phyloP scores from a whole-genome alignment of 1,284 basidiomycete species.

The Tilletiaria anomala region DNA sequence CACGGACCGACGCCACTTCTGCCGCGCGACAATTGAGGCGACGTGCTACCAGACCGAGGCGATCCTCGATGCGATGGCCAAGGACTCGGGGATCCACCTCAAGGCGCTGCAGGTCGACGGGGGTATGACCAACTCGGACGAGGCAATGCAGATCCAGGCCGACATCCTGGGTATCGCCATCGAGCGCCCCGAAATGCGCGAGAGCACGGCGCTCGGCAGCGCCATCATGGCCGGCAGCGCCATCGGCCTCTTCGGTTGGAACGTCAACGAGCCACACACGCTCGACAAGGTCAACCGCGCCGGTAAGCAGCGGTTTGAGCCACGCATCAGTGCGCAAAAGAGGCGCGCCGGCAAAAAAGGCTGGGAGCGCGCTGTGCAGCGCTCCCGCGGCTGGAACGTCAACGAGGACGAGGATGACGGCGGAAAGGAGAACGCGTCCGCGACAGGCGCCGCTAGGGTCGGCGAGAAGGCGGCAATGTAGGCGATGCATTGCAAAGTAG shows the following conservation, averaged over 20 bases:
- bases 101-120: conserved; percentile 82
- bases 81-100: conserved; percentile 59
- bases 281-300: conserved; percentile 77
- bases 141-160: conserved; percentile 80
- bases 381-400: conserved; percentile 27
- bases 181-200: conserved; percentile 84
- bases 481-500: too few relatives aligned
- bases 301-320: conserved; percentile 59
- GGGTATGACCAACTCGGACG: conserved; percentile 43
- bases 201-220: conserved; percentile 92
- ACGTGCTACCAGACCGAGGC: conserved; percentile 68
- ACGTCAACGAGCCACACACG: conserved; percentile 68
- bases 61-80: conserved; percentile 81
- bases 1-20: conserved; percentile 84
- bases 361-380: conserved; percentile 29
- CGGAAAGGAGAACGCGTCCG: too few relatives aligned
- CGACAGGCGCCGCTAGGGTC: too few relatives aligned
- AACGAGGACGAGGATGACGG: too few relatives aligned
- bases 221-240: conserved; percentile 88
- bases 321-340: conserved; percentile 48
- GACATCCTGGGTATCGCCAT: conserved; percentile 85
- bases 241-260: conserved; percentile 83
- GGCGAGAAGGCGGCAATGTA: too few relatives aligned
- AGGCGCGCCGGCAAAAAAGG: conserved; percentile 16
- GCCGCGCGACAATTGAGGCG: conserved; percentile 45